These are phyloP conservation scores for Vitellaria paradoxa DNA, from an alignment of 179 eudicot species.

Conservation along the genomic window DNA sequence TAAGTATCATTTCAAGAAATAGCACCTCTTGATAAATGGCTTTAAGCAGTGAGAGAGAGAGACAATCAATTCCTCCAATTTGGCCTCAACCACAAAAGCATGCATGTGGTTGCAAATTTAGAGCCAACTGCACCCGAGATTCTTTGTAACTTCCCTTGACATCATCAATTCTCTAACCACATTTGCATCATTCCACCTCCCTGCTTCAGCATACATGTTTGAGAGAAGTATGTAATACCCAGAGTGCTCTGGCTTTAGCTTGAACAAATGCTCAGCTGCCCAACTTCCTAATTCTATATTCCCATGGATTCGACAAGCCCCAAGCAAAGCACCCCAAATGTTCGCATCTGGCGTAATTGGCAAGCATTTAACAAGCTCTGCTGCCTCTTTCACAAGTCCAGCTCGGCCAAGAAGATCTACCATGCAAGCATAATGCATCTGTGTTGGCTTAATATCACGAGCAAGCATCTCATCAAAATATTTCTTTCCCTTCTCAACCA, in stretches of 20 bases:
- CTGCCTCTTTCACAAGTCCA: slow-evolving; percentile 62
- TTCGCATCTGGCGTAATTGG: slow-evolving; percentile 55
- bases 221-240: slow-evolving; percentile 62
- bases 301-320: slow-evolving; percentile 30
- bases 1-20: neutral
- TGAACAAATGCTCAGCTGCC: slow-evolving; percentile 65
- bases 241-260: slow-evolving; percentile 53
- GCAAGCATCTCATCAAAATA: slow-evolving; percentile 56
- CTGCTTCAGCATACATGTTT: slow-evolving; percentile 34
- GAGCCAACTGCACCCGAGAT: slow-evolving; percentile 65
- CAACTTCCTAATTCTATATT: slow-evolving; percentile 56
- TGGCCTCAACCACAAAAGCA: slow-evolving; percentile 21
- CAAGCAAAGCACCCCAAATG: slow-evolving; percentile 62
- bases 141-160: slow-evolving; percentile 44
- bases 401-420: slow-evolving; percentile 80
- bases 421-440: slow-evolving; percentile 4
- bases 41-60: too few relatives aligned
- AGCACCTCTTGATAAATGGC: neutral
- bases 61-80: slow-evolving; percentile 11
- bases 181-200: slow-evolving; percentile 53
- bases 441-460: slow-evolving; percentile 30
- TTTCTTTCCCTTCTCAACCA: slow-evolving; percentile 51
- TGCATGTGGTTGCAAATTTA: slow-evolving; percentile 8
- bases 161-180: slow-evolving; percentile 50
- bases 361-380: slow-evolving; percentile 39